Base-by-base conservation (phyloP, 2,329 filamentous ascomycete species). In the Fusarium nygamai region DNA sequence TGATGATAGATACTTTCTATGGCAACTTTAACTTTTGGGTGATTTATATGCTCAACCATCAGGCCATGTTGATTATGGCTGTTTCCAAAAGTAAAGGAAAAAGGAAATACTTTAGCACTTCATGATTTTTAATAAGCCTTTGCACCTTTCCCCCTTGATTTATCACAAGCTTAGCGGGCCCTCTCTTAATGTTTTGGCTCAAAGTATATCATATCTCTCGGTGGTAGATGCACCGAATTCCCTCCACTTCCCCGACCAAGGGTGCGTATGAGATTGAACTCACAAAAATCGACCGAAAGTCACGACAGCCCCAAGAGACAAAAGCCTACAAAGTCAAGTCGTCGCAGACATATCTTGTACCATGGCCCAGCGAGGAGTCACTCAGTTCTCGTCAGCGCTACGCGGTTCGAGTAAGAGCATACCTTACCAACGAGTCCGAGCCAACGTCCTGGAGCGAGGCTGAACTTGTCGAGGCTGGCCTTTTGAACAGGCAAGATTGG, bases 181-280 rank as follows among this genome's bases (percentile, higher is more conserved):
- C n/a, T n/a, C n/a, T n/a, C n/a, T n/a, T n/a, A n/a, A n/a, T n/a
- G n/a, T n/a, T n/a, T n/a, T n/a, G n/a, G n/a, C n/a, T n/a, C n/a
- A n/a, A n/a, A n/a, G n/a, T n/a, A n/a, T n/a, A n/a, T n/a, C n/a
- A n/a, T n/a, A 19, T 10, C 33, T 20, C n/a, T 53, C 33, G 50
- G 50, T 4, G 2, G 14, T 14, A 38, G 8, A 53, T 53, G 13
- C 12, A 13, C 50, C 50, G 50, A 53, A 20, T 11, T 36, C 33
- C 50, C 50, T 53, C 33, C 50, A 53, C 50, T 53, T 53, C 38
- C 50, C 50, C 50, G 33, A 38, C 33, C 31, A 53, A 27, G 51
- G 51, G 2, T 24, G 5, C 48, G 13, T 36, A 53, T 53, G 48
- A 53, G n/a, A 34, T 53, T 19, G 33, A 27, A 20, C n/a, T 53